Percentiles rank a stretch among this genome's conserved stretches.
These are phyloP conservation scores for Talinum fruticosum DNA, from an alignment of 148 eudicot genomes.

Conservation along the genomic window DNA sequence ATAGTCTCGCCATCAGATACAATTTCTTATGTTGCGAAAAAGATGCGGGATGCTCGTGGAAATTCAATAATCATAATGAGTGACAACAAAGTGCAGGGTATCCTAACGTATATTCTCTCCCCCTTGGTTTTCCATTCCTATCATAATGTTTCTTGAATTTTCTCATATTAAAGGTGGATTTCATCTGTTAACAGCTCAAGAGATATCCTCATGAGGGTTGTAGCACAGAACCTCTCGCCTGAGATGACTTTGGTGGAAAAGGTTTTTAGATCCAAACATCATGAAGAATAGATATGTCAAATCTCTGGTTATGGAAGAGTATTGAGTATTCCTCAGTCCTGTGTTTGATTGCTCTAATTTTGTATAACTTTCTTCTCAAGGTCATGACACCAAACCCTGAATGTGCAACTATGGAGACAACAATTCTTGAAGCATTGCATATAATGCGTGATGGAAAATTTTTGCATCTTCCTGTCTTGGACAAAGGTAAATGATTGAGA, in stretches of 20 bases:
- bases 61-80: slow-evolving; percentile 64
- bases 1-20: slow-evolving; percentile 80
- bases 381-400: slow-evolving; percentile 93
- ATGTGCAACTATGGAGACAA: slow-evolving; percentile 72
- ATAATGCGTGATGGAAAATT: slow-evolving; percentile 94
- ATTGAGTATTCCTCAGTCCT: slow-evolving; percentile 4
- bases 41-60: slow-evolving; percentile 69
- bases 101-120: slow-evolving; percentile 61
- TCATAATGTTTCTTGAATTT: slow-evolving; percentile 12
- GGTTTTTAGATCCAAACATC: slow-evolving; percentile 36
- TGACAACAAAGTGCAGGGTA: slow-evolving; percentile 72
- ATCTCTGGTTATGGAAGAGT: background rate
- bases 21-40: slow-evolving; percentile 76
- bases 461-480: slow-evolving; percentile 88
- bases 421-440: slow-evolving; percentile 90
- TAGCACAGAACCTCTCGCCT: slow-evolving; percentile 84
- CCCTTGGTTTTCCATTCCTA: slow-evolving; percentile 11
- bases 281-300: background rate
- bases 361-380: slow-evolving; percentile 37
- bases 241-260: slow-evolving; percentile 80
- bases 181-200: slow-evolving; percentile 54
- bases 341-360: slow-evolving; percentile 9
- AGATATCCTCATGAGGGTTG: slow-evolving; percentile 92
- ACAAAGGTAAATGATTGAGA: slow-evolving; percentile 52
- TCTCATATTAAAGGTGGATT: background rate